A percentile compares a stretch with the other conserved stretches of the same genome.
These are phyloP conservation scores for Panicum miliaceum DNA, from an alignment of 176 grass and related monocot species.

Conservation along the genomic window DNA sequence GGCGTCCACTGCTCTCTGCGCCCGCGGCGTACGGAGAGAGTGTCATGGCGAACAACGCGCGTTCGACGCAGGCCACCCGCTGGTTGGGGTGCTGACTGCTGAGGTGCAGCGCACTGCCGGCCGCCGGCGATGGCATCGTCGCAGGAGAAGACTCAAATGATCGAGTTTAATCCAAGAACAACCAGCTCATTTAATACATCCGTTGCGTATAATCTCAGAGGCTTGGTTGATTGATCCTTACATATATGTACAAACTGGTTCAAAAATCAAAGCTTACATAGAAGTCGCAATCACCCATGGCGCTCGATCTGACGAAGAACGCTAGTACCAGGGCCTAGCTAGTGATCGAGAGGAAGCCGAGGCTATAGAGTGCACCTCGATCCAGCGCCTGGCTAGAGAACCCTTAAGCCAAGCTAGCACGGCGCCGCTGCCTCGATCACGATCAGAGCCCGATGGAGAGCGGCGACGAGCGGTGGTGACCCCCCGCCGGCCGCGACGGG, in stretches of 20 bases:
- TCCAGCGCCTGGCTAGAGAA: not conserved
- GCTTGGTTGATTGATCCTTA: conserved; percentile 24
- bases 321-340: not conserved
- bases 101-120: not conserved
- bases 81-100: not conserved
- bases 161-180: not conserved
- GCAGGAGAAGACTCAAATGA: not conserved
- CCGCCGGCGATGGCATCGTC: not conserved
- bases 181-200: not conserved
- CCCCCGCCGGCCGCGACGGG: conserved; percentile 32
- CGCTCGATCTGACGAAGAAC: not conserved
- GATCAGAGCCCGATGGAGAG: conserved; percentile 26
- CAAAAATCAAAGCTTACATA: conserved; percentile 24
- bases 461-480: conserved; percentile 11
- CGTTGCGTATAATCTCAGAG: not conserved
- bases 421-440: not conserved
- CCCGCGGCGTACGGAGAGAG: not conserved
- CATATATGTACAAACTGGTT: conserved; percentile 29
- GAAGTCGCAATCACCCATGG: not conserved
- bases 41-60: not conserved
- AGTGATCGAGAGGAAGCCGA: not conserved
- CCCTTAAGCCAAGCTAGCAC: not conserved
- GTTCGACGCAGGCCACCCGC: not conserved
- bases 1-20: too few species aligned
- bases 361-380: not conserved